Evolutionary conservation across 805 yeast genomes (phyloP).

Genomic region (Ogataea allantospora): DNA sequence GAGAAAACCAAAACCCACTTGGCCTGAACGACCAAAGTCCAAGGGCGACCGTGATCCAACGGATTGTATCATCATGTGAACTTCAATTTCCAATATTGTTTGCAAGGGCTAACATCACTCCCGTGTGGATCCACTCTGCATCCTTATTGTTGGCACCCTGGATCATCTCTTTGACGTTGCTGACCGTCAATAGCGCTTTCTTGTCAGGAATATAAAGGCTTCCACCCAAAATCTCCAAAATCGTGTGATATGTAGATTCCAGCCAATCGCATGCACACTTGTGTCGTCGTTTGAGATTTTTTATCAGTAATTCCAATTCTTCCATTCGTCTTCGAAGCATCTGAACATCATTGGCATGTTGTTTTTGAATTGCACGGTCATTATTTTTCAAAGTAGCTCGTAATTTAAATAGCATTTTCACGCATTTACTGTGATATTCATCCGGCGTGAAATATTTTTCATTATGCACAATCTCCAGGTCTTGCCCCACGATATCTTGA

Average conservation of each 20-base stretch:
- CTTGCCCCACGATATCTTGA: no score
- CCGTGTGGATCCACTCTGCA: constrained; percentile 2
- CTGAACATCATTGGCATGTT: constrained; percentile 6
- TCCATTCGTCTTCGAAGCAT: constrained; percentile 6
- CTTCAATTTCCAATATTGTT: not conserved
- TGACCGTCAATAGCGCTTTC: constrained; percentile 2
- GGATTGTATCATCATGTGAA: constrained; percentile 35
- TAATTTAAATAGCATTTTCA: not conserved
- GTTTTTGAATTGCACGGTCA: not conserved
- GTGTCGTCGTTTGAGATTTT: not conserved
- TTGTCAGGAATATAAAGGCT: constrained; percentile 3
- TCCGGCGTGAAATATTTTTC: not conserved
- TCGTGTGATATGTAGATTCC: constrained; percentile 7
- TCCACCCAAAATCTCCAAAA: constrained; percentile 8
- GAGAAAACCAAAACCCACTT: not conserved
- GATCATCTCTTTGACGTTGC: constrained; percentile 1
- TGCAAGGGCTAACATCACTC: not conserved
- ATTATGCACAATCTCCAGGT: no score
- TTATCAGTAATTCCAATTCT: not conserved
- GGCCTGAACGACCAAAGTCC: not conserved
- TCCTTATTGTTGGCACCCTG: constrained; percentile 1
- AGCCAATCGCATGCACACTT: constrained; percentile 6
- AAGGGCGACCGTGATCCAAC: constrained; percentile 9
- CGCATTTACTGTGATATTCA: constrained; percentile 1
- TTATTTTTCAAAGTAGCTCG: not conserved